Percentiles rank a stretch among this genome's conserved stretches.
Evolutionary conservation across 2,329 filamentous ascomycete species (phyloP).

Genomic region (Xylariaceae sp.): DNA sequence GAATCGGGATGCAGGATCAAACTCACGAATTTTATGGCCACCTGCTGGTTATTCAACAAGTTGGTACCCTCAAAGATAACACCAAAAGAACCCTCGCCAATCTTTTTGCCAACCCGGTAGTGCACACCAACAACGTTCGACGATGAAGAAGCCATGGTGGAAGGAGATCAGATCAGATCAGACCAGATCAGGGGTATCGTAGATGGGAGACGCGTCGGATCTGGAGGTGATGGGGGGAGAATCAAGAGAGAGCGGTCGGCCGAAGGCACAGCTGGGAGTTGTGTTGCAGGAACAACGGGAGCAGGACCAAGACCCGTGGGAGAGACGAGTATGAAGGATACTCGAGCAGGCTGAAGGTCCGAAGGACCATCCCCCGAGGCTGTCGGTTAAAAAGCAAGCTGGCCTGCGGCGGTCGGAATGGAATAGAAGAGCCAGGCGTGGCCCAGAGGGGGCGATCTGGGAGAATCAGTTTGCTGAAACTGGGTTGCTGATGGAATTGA

Average conservation of each 20-base stretch:
- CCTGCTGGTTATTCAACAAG: conserved; percentile 96
- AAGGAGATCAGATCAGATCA: not conserved
- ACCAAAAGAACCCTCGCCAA: conserved; percentile 96
- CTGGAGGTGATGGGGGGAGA: conserved; percentile 14
- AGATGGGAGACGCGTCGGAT: conserved; percentile 11
- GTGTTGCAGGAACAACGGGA: conserved; percentile 10
- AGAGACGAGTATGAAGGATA: conserved; percentile 29
- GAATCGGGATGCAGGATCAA: conserved; percentile 27
- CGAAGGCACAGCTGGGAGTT: conserved; percentile 2
- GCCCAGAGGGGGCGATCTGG: conserved; percentile 21
- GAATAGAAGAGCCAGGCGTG: conserved; percentile 27
- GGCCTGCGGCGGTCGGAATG: conserved; percentile 13
- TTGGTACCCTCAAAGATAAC: conserved; percentile 99
- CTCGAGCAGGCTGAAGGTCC: conserved; percentile 24
- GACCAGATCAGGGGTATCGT: not conserved
- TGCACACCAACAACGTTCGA: conserved; percentile 98
- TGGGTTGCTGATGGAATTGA: conserved; percentile 14
- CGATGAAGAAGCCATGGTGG: conserved; percentile 74
- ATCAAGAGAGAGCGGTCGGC: conserved; percentile 6
- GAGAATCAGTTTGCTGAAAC: conserved; percentile 11
- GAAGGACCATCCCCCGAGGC: conserved; percentile 28
- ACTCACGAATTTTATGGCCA: conserved; percentile 98
- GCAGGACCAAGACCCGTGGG: conserved; percentile 4
- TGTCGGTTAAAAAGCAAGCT: conserved; percentile 18
- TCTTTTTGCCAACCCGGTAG: conserved; percentile 98